Base-by-base conservation (phyloP, 2,329 filamentous ascomycete genomes). In the Cladophialophora immunda region DNA sequence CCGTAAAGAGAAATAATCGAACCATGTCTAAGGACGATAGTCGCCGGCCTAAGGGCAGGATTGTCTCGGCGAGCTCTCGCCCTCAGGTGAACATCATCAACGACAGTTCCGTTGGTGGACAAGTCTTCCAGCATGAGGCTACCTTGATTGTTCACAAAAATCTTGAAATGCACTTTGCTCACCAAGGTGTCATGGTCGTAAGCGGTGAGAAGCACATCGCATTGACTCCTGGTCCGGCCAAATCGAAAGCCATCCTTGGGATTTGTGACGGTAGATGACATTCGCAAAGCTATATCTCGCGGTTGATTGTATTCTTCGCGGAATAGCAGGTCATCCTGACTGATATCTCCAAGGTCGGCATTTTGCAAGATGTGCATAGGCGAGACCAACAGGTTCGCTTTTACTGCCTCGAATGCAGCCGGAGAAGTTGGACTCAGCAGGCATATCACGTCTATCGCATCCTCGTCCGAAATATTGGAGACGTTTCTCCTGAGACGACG, bases 151-250 rank as follows among this genome's bases (percentile, higher is more conserved):
- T 96, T 99, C 73, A 97, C 85, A 75, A 91, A 97, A 68, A 99
- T 97, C 61, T 93, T 90, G 77, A 98, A 99, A 77, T 99, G 95
- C n/a, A 91, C 85, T 76, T 98, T 97, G 82, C 94, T 98, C 67
- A 99, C 86, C 52, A 92, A 87, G 76, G 87, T 90, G 60, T 87
- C 82, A 0, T 86, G 86, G 71, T 94, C 90, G 69, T 89, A 84
- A 56, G 92, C 87, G 73, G 86, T 86, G 55, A 94, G 80, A 65
- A 89, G 79, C 59, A 92, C 83, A 74, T 99, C 95, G 78, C 92
- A 95, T 36, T 87, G 85, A 54, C 78, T 73, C 0, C 79, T 72
- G 74, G 95, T 94, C 63, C 95, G 89, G 32, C 95, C 95, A 78
- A 99, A 98, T 52, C 88, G 86, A 79, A 96, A 98, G 41, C 95